These are phyloP conservation scores for Danielia oregonensis DNA, from an alignment of 805 yeast genomes.

Conservation along the genomic window DNA sequence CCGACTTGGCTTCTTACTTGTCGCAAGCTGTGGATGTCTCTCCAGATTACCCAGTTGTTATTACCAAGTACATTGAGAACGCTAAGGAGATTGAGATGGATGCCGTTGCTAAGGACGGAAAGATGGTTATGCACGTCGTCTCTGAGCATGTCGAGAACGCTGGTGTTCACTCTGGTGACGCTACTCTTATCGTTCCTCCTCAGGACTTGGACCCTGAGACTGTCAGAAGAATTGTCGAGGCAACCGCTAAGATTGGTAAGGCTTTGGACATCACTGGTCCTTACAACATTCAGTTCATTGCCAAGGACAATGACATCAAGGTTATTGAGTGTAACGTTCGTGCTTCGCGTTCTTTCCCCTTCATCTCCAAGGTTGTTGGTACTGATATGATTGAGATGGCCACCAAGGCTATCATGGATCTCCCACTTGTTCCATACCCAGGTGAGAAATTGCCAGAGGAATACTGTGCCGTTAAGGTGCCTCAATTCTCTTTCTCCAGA, in stretches of 20 bases:
- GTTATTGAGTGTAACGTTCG: conserved; percentile 98
- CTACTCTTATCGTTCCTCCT: conserved; percentile 92
- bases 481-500: conserved; percentile 96
- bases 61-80: conserved; percentile 91
- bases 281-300: conserved; percentile 95
- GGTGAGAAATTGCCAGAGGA: conserved; percentile 84
- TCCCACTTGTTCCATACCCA: conserved; percentile 88
- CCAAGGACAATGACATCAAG: conserved; percentile 49
- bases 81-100: conserved; percentile 97
- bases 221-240: conserved; percentile 84
- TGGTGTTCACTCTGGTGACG: conserved; percentile 98
- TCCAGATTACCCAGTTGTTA: conserved; percentile 95
- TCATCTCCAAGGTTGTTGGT: conserved; percentile 95
- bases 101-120: conserved; percentile 89
- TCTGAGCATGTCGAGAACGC: conserved; percentile 98
- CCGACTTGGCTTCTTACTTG: conserved; percentile 78
- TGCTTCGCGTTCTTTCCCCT: conserved; percentile 99
- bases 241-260: conserved; percentile 92
- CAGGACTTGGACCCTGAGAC: conserved; percentile 82
- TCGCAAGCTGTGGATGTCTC: conserved; percentile 89
- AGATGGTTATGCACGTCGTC: conserved; percentile 88
- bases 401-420: conserved; percentile 88
- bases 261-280: conserved; percentile 98
- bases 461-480: conserved; percentile 94
- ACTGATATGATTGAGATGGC: conserved; percentile 96